phyloP scores from a whole-genome alignment of 805 yeast species.

The Ogataea philodendri region DNA sequence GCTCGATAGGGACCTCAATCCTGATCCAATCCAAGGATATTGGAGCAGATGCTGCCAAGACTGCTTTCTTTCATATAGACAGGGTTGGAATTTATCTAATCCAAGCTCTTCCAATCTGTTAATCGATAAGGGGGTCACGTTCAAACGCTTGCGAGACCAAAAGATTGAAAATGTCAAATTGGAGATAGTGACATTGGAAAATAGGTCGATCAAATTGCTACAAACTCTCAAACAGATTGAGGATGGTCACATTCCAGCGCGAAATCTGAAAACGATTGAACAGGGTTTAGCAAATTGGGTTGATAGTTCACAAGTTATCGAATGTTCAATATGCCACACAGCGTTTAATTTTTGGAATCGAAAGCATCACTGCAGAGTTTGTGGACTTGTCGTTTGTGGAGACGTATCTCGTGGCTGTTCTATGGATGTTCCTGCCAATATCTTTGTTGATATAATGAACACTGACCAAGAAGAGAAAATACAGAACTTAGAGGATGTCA shows the following conservation, averaged over 20 bases:
- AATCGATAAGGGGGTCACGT: slow-evolving; percentile 47
- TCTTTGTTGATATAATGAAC: slow-evolving; percentile 39
- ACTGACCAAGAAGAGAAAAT: slow-evolving; percentile 13
- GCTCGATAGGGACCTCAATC: slow-evolving; percentile 46
- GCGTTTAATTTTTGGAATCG: slow-evolving; percentile 56
- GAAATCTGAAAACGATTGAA: slow-evolving; percentile 38
- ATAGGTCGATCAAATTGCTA: slow-evolving; percentile 50
- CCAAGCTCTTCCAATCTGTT: slow-evolving; percentile 8
- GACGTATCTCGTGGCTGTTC: slow-evolving; percentile 65
- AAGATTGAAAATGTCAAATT: slow-evolving; percentile 50
- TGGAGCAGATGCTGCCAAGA: slow-evolving; percentile 69
- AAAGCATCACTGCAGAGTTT: slow-evolving; percentile 88
- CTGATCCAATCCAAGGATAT: slow-evolving; percentile 49
- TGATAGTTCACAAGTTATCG: slow-evolving; percentile 42
- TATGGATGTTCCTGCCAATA: slow-evolving; percentile 56
- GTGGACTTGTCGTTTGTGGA: slow-evolving; percentile 83
- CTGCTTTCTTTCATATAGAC: slow-evolving; percentile 50
- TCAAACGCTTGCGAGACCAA: slow-evolving; percentile 39
- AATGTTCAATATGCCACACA: slow-evolving; percentile 64
- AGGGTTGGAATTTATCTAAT: slow-evolving; percentile 13
- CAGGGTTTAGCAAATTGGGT: slow-evolving; percentile 64
- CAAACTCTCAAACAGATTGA: slow-evolving; percentile 15
- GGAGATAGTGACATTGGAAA: slow-evolving; percentile 56
- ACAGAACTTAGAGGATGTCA: slow-evolving; percentile 13
- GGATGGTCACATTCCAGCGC: slow-evolving; percentile 8